Evolutionary conservation across 148 eudicot genomes (phyloP).

Genomic region (Camellia sinensis): DNA sequence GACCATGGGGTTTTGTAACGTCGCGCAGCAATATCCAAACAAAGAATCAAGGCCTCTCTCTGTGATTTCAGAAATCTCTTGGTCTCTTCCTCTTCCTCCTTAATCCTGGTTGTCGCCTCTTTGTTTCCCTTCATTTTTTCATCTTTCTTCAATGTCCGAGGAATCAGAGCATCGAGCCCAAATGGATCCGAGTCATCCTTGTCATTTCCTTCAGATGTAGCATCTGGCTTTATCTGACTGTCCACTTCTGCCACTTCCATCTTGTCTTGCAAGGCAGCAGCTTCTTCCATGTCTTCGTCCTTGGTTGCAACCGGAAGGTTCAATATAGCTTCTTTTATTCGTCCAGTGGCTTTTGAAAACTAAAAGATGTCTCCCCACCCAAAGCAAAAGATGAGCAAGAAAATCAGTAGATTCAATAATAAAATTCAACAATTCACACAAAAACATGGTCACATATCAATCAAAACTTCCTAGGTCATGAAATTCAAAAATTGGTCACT

Average conservation of each 20-base stretch:
- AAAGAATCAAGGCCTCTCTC: slow-evolving; percentile 76
- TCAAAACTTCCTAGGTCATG: neutral
- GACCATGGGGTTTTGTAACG: slow-evolving; percentile 91
- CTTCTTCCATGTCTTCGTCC: slow-evolving; percentile 85
- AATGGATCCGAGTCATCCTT: slow-evolving; percentile 79
- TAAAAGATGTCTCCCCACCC: slow-evolving; percentile 26
- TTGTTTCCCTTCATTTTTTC: slow-evolving; percentile 54
- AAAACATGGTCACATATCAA: neutral
- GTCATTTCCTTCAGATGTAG: slow-evolving; percentile 24
- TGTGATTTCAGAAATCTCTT: slow-evolving; percentile 61
- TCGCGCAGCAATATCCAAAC: slow-evolving; percentile 82
- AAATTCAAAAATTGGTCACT: neutral
- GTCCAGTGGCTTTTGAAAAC: slow-evolving; percentile 86
- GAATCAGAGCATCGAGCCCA: slow-evolving; percentile 82
- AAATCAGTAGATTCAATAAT: neutral
- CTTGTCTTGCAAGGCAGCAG: slow-evolving; percentile 57
- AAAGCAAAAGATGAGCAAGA: neutral
- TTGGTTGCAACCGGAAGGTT: slow-evolving; percentile 74
- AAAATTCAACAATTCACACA: neutral
- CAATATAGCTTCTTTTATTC: slow-evolving; percentile 65
- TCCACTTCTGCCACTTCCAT: slow-evolving; percentile 29
- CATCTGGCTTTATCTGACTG: slow-evolving; percentile 27
- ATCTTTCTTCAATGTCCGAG: slow-evolving; percentile 46
- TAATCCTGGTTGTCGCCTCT: slow-evolving; percentile 26
- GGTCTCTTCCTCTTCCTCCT: slow-evolving; percentile 65